Conservation (phyloP, 176 grass and related monocot species). For the Chrysopogon serrulatus region DNA sequence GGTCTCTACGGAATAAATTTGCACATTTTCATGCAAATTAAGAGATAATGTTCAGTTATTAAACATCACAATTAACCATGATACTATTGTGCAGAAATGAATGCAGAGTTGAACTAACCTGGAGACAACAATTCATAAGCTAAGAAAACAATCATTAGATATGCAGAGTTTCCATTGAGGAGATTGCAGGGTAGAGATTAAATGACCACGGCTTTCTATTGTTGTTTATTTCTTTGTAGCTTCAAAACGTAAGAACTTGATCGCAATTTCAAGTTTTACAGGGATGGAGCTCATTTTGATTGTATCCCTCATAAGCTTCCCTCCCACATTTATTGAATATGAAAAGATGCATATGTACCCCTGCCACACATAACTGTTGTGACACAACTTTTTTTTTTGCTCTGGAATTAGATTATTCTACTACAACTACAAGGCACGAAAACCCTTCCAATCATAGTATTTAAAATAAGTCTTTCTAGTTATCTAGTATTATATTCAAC, state of each 20-base stretch:
- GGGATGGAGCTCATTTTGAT: background rate
- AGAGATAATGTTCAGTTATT: background rate
- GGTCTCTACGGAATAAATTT: background rate
- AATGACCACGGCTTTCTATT: background rate
- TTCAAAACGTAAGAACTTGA: background rate
- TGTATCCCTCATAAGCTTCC: background rate
- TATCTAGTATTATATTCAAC: background rate
- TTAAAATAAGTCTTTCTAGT: background rate
- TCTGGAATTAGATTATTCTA: background rate
- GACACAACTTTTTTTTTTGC: background rate
- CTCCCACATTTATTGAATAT: background rate
- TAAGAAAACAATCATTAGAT: background rate
- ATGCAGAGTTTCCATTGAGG: background rate
- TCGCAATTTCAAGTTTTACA: background rate
- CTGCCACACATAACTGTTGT: background rate
- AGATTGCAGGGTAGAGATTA: background rate
- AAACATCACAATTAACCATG: background rate
- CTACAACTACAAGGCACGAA: background rate
- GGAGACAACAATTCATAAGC: background rate
- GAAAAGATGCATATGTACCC: background rate
- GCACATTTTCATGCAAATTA: background rate
- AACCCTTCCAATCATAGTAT: background rate
- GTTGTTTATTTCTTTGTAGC: background rate
- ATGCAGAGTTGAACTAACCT: background rate
- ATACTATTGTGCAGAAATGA: background rate